phyloP scores from a whole-genome alignment of 2,329 filamentous ascomycete species.

The Sporothrix variecibatus region DNA sequence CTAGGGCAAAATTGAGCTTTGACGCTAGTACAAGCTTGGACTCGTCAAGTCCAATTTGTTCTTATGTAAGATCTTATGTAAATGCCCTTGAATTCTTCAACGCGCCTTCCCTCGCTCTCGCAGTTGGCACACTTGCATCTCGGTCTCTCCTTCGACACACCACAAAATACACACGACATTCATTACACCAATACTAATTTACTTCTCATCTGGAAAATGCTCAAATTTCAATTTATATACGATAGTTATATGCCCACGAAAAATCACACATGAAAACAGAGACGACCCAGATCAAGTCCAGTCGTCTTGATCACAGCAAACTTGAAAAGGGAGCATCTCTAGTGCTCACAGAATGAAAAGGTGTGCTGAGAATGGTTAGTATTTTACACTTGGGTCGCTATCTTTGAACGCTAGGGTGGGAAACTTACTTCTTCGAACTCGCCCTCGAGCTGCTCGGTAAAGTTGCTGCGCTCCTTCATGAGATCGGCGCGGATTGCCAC shows the following conservation, averaged over 20 bases:
- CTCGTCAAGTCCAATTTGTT: background rate
- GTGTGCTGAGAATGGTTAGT: conserved; percentile 1
- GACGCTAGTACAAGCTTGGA: background rate
- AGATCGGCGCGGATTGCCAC: conserved; percentile 30
- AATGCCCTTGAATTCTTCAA: background rate
- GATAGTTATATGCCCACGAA: background rate
- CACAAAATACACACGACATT: background rate
- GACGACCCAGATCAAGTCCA: background rate
- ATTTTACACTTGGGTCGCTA: background rate
- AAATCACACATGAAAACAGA: background rate
- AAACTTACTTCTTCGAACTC: conserved; percentile 1
- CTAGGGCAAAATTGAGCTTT: conserved; percentile 20
- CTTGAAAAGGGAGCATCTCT: background rate
- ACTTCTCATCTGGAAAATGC: background rate
- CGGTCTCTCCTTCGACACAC: background rate
- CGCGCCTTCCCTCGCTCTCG: background rate
- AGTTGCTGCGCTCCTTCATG: conserved; percentile 32
- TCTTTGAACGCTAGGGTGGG: background rate
- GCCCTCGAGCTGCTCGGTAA: conserved; percentile 12
- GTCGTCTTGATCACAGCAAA: background rate
- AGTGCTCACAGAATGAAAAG: conserved; percentile 25
- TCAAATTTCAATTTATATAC: background rate
- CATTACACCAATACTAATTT: background rate
- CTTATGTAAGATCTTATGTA: conserved; percentile 16
- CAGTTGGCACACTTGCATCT: background rate